Base-by-base conservation (phyloP, 352 stramenopile species). In the Bremia lactucae region DNA sequence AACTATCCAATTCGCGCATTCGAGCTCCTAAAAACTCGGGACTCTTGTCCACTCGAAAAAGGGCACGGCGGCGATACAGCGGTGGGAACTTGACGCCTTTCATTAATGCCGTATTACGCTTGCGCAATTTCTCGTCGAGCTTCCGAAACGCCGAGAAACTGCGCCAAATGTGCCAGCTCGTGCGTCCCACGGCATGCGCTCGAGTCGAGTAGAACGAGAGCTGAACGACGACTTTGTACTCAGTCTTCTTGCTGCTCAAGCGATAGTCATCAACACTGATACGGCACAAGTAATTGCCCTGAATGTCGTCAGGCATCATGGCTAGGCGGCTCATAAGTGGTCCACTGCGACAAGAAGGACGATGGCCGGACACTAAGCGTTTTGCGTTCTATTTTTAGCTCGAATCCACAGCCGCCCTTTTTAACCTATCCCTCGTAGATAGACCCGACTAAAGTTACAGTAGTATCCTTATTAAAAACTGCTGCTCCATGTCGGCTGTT, bases 41-140 rank as follows among this genome's bases (percentile, higher is more conserved):
- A 46, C 61, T 74, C 23, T 85, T 65, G 35, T 87, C 62, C 29
- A 59, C 59, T 28, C 77, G 72, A 47, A 90, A 87, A 4, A 90
- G 45, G 36, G 65, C 68, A 24, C 65, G 68, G 4, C 75, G 72
- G 1, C 77, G 72, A 55, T 90, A 73, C 22, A 87, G 58, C 16
- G 74, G 70, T 25, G 77, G 77, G 52, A 90, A 90, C 59, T 90
- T 86, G 59, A 90, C 80, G 34, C 77, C 77, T 31, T 90, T 90
- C 46, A 90, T 60, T 23, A 85, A 72, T 35, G 70, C 59, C 1
- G 62, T 42, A 42, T 64, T 85, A 46, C 74, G 74, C 50, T 90
- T 83, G 14, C 77, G 74, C 4, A 90, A 57, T 52, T 87, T 72
- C 52, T 84, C 67, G 49, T 90, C 77, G 8, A 90, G 70, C 57